Evolutionary conservation across 352 stramenopile species (phyloP), one percentile per base, ranked within the genome.

Genomic region (Phytophthora podocarpi): DNA sequence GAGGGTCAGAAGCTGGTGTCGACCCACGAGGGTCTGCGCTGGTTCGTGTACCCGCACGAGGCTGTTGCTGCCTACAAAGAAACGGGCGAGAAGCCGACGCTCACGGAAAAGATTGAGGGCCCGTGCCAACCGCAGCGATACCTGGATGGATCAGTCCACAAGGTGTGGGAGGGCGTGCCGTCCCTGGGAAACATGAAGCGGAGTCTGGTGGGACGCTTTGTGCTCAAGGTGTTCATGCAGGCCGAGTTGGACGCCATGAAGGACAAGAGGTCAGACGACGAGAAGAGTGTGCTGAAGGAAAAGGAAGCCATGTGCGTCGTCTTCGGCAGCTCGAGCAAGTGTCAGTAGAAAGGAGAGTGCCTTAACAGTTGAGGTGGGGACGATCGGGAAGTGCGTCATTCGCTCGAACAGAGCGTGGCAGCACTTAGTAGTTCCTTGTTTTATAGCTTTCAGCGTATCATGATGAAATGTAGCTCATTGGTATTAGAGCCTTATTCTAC

Each of bases 41-140:
- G 70, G 70, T 79, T 79, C 53, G 59, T 65, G 36, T 79, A 79
- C 34, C 58, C 70, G 51, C 46, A 67, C 20, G 67, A 79, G 24
- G 70, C 67, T 10, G 65, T 76, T 12, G 50, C 45, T 10, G 45
- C 40, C 1, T 72, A 64, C 35, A 74, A 69, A 32, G 36, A 58
- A 9, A 53, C 34, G 18, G 41, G 59, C 15, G 23, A 66, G 36
- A 75, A 75, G 20, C 54, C 64, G 11, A 12, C 18, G 9, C 62
- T 74, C 4, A 58, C 54, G 5, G 54, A 59, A n/a, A 67, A 58
- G 31, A 69, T 76, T 24, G 30, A 56, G 28, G 70, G 70, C 0
- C 70, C 70, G 37, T 70, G 59, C 34, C 67, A 79, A 24, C 70
- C 67, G 5, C 70, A 76, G 16, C 48, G 45, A 12, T 76, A 80